These are phyloP conservation scores for Dothistroma pini DNA, from an alignment of 2,329 filamentous ascomycete species.

Conservation along the genomic window DNA sequence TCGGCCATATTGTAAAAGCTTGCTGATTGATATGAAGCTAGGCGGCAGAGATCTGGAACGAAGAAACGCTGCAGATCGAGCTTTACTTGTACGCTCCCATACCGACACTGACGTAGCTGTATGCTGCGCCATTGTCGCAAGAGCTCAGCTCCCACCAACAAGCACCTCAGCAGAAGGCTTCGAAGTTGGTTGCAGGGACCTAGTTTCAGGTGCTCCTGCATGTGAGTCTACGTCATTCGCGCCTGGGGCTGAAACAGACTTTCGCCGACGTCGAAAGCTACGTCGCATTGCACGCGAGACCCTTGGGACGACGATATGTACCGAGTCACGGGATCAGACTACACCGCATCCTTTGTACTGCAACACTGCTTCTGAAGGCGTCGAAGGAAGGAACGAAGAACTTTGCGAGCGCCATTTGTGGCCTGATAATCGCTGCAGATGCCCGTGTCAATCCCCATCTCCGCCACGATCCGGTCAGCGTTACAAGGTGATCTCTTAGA, in stretches of 20 bases:
- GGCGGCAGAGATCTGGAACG: not conserved
- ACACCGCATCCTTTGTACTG: too few species aligned
- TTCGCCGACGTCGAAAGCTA: not conserved
- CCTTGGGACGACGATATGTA: not conserved
- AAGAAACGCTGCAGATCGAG: not conserved
- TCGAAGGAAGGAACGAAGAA: not conserved
- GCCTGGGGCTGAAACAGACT: not conserved
- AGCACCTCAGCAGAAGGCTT: not conserved
- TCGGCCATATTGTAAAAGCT: slow-evolving; percentile 1
- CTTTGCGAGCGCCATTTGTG: too few species aligned
- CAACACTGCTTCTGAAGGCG: not conserved
- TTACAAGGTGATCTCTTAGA: not conserved
- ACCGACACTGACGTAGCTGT: not conserved
- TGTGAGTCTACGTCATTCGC: not conserved
- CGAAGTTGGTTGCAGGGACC: not conserved
- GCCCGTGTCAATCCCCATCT: not conserved
- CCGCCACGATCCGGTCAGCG: not conserved
- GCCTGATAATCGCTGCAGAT: not conserved
- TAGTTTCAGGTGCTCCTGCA: not conserved
- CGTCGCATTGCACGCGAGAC: not conserved
- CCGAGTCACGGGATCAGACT: not conserved
- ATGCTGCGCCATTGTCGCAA: not conserved
- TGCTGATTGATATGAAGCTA: not conserved
- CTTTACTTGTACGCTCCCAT: not conserved
- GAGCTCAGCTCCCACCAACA: not conserved